These are phyloP conservation scores for Yamadazyma kitorensis DNA, from an alignment of 805 yeast species.

Conservation along the genomic window DNA sequence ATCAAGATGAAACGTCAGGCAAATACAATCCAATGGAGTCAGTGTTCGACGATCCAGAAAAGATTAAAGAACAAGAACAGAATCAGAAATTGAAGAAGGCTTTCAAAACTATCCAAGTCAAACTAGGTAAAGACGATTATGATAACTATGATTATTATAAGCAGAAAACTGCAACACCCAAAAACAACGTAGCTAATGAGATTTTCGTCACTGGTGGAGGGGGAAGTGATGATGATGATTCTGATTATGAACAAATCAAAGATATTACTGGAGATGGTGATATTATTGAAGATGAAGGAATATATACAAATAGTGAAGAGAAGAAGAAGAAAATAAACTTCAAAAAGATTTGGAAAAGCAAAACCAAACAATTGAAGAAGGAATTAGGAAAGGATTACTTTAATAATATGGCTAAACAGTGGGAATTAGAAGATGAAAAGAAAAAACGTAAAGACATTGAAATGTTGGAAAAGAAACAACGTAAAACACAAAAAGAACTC, in stretches of 20 bases:
- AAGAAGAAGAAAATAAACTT: slow-evolving; percentile 14
- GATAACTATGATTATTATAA: slow-evolving; percentile 35
- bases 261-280: slow-evolving; percentile 6
- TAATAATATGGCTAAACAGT: slow-evolving; percentile 18
- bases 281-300: slow-evolving; percentile 3
- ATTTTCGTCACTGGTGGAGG: slow-evolving; percentile 18
- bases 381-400: slow-evolving; percentile 22
- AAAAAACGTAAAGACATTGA: slow-evolving; percentile 9
- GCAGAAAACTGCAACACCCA: slow-evolving; percentile 8
- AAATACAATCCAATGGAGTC: slow-evolving; percentile 38
- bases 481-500: slow-evolving; percentile 2
- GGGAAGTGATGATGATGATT: slow-evolving; percentile 18
- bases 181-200: slow-evolving; percentile 14
- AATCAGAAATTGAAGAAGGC: slow-evolving; percentile 24
- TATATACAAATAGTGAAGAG: slow-evolving; percentile 10
- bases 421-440: slow-evolving; percentile 14
- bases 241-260: slow-evolving; percentile 11
- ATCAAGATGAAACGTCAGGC: slow-evolving; percentile 26
- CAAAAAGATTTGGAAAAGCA: slow-evolving; percentile 16
- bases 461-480: slow-evolving; percentile 2
- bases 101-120: slow-evolving; percentile 25
- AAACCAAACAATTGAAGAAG: slow-evolving; percentile 21
- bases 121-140: slow-evolving; percentile 30
- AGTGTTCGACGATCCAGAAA: slow-evolving; percentile 32
- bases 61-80: slow-evolving; percentile 17